Evolutionary conservation across 1,139 yeast genomes (phyloP).

Genomic region (Lodderomyces margitis): DNA sequence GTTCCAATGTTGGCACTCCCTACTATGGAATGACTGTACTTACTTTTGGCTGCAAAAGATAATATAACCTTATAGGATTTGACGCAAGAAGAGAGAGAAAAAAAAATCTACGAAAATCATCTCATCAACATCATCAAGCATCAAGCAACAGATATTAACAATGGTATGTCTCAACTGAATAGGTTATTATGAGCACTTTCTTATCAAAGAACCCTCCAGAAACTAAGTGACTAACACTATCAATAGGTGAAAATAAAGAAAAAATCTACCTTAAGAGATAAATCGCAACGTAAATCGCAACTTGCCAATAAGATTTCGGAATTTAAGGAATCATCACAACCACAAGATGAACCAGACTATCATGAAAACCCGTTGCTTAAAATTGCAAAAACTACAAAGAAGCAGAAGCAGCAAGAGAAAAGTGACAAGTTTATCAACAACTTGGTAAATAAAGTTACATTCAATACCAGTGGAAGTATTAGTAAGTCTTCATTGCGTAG

Average conservation of each 20-base stretch:
- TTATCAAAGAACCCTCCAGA: no score
- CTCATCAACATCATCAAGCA: no score
- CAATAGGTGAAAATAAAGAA: constrained; percentile 33
- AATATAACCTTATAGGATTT: no score
- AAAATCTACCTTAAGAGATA: constrained; percentile 37
- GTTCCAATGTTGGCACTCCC: no score
- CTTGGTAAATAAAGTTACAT: constrained; percentile 28
- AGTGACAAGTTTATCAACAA: constrained; percentile 29
- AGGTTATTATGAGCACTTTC: no score
- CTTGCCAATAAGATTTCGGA: constrained; percentile 28
- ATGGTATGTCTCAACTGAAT: no score
- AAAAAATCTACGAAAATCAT: no score
- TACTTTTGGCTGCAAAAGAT: no score
- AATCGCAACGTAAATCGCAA: constrained; percentile 23
- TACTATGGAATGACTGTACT: no score
- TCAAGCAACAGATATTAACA: no score
- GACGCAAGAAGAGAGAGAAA: no score
- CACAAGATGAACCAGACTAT: constrained; percentile 18
- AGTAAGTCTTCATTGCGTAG: constrained; percentile 67
- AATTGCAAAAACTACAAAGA: constrained; percentile 52
- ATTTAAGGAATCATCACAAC: constrained; percentile 25
- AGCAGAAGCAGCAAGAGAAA: constrained; percentile 47
- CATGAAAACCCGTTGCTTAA: constrained; percentile 56
- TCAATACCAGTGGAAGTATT: constrained; percentile 39
- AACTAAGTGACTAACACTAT: constrained; percentile 1